Percentiles rank a stretch among this genome's conserved stretches.
These are phyloP conservation scores for Ustilago hordei DNA, from an alignment of 1,284 basidiomycete genomes.

Conservation along the genomic window DNA sequence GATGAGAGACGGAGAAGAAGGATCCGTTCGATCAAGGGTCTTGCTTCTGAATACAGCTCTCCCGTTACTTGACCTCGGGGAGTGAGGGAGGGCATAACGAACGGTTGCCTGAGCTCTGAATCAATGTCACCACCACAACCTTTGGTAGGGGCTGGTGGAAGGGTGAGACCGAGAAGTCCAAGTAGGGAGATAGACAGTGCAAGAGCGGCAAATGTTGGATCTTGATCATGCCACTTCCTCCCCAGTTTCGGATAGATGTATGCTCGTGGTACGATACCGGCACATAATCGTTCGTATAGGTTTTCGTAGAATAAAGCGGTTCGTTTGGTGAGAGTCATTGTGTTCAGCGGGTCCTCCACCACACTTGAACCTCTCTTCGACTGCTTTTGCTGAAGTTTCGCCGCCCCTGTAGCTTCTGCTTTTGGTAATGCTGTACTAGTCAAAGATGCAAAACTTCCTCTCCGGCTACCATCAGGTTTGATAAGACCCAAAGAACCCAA, in stretches of 20 bases:
- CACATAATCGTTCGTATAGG: slow-evolving; percentile 56
- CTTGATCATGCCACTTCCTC: slow-evolving; percentile 44
- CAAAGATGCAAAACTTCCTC: slow-evolving; percentile 18
- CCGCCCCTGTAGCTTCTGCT: not conserved
- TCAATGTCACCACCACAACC: slow-evolving; percentile 1
- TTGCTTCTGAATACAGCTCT: not conserved
- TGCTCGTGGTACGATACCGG: slow-evolving; percentile 49
- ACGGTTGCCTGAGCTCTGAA: slow-evolving; percentile 2
- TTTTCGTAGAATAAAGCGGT: slow-evolving; percentile 61
- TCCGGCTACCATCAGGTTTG: slow-evolving; percentile 15
- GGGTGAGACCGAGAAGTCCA: slow-evolving; percentile 31
- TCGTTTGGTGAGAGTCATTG: slow-evolving; percentile 52
- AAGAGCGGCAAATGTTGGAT: slow-evolving; percentile 49
- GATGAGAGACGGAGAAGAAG: slow-evolving; percentile 22
- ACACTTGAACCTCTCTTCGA: not conserved
- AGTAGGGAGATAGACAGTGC: slow-evolving; percentile 55
- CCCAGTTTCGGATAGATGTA: slow-evolving; percentile 55
- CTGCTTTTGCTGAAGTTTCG: slow-evolving; percentile 7
- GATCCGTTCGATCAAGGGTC: slow-evolving; percentile 20
- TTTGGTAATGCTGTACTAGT: not conserved
- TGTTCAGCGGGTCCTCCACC: slow-evolving; percentile 41
- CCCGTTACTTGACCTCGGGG: slow-evolving; percentile 4
- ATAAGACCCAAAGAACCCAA: slow-evolving; percentile 34
- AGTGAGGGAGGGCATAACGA: slow-evolving; percentile 25
- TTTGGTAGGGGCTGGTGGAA: slow-evolving; percentile 4